Evolutionary conservation across 2,329 filamentous ascomycete genomes (phyloP).

Genomic region (Thermomyces lanuginosus): DNA sequence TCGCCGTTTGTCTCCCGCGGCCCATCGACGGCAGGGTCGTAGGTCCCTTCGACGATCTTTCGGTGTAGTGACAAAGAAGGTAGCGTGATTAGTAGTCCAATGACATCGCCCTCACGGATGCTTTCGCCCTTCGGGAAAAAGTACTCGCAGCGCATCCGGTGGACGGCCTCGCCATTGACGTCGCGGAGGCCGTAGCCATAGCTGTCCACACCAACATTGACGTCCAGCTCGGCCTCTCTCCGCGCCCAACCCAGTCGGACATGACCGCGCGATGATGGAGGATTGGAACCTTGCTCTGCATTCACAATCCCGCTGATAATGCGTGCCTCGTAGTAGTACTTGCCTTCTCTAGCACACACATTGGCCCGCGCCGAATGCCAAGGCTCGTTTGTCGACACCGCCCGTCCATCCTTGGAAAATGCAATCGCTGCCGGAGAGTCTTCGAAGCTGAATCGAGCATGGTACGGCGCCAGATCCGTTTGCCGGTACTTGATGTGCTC

Average conservation of each 20-base stretch:
- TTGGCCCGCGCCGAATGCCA: constrained; percentile 86
- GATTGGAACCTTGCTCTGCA: constrained; percentile 12
- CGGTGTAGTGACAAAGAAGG: constrained; percentile 73
- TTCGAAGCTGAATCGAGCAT: constrained; percentile 77
- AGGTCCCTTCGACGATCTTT: constrained; percentile 72
- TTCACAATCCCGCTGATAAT: constrained; percentile 51
- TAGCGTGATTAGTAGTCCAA: constrained; percentile 81
- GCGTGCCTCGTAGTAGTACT: constrained; percentile 88
- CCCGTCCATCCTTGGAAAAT: constrained; percentile 57
- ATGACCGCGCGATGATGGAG: constrained; percentile 19
- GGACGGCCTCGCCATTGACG: constrained; percentile 75
- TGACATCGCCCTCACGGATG: constrained; percentile 77
- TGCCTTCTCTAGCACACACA: constrained; percentile 72
- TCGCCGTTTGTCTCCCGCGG: not conserved
- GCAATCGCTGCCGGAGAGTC: constrained; percentile 75
- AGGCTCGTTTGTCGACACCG: constrained; percentile 79
- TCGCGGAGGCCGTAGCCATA: constrained; percentile 93
- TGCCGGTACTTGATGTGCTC: constrained; percentile 81
- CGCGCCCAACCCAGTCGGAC: constrained; percentile 34
- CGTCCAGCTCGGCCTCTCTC: constrained; percentile 31
- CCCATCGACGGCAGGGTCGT: constrained; percentile 67
- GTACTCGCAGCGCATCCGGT: constrained; percentile 83
- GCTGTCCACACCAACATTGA: constrained; percentile 67
- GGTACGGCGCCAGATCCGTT: constrained; percentile 70
- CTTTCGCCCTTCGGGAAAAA: constrained; percentile 68